A percentile compares a stretch with the other conserved stretches of the same genome.
These are phyloP conservation scores for Sugiyamaella xylanicola DNA, from an alignment of 1,139 yeast species.

Conservation along the genomic window DNA sequence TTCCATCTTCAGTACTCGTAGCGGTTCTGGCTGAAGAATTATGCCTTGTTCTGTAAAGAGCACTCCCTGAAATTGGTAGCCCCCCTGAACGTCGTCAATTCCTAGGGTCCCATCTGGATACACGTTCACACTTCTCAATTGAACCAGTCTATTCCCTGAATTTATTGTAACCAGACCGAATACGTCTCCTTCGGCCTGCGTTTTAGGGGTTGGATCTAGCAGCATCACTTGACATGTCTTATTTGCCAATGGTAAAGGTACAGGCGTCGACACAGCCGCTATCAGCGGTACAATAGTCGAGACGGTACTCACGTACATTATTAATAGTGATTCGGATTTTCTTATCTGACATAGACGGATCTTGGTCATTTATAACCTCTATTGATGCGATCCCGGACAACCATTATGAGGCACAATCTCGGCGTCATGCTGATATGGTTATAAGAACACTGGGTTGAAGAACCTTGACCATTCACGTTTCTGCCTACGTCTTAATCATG, in stretches of 20 bases:
- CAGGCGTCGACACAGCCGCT: constrained; percentile 3
- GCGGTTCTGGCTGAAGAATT: constrained; percentile 36
- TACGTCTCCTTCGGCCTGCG: constrained; percentile 33
- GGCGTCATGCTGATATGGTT: no score
- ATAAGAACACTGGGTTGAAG: no score
- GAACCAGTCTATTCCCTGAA: constrained; percentile 24
- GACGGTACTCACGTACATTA: neutral
- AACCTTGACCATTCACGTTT: no score
- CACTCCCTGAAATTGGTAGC: constrained; percentile 33
- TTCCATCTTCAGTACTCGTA: constrained; percentile 30
- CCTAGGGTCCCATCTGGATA: constrained; percentile 33
- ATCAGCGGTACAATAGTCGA: neutral
- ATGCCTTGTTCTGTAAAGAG: constrained; percentile 34
- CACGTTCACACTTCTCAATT: constrained; percentile 32
- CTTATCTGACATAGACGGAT: no score
- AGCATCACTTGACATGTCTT: constrained; percentile 6
- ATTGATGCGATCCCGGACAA: neutral
- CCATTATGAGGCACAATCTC: no score
- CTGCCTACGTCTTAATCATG: no score
- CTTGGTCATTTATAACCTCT: neutral
- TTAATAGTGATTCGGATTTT: no score
- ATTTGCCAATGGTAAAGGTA: constrained; percentile 2
- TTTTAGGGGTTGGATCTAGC: constrained; percentile 12
- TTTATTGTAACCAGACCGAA: constrained; percentile 33
- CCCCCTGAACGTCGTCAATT: constrained; percentile 24